Evolutionary conservation across 768 basidiomycete genomes (phyloP), one percentile per base, ranked within the genome.

Genomic region (Pleurotus tuoliensis): DNA sequence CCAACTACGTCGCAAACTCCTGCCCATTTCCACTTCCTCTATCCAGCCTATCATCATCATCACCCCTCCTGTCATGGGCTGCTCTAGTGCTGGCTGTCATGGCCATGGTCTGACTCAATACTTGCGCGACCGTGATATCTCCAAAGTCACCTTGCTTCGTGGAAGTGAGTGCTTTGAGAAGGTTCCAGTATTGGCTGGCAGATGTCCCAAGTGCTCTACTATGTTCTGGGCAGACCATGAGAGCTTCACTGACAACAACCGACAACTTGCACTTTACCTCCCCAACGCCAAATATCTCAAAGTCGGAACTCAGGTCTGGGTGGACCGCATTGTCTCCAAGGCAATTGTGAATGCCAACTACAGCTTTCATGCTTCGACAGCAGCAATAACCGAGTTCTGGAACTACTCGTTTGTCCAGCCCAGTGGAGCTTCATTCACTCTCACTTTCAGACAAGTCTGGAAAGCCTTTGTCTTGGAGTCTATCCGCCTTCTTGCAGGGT

Each of bases 171-270:
- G 24, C 24, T 24, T 24, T 24, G 24, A 24, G 24, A 24, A 24
- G 24, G 24, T 24, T 24, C 5, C 24, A 5, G 24, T 24, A 24
- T 24, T 24, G 24, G 24, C 24, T 24, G 24, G 24, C 5, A 24
- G 24, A 24, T 24, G 24, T 24, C 24, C 24, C 24, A 24, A 24
- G 24, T 24, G 24, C 24, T 24, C 24, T 4, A 24, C 24, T 24
- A 24, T 57, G 27, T 63, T 61, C 46, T 56, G 55, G 57, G 60
- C 62, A 41, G 60, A 65, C 56, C 62, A 65, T 60, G 62, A 65
- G 44, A n/a, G 39, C 16, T 22, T 56, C 16, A 38, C 16, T 39
- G 30, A 41, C 24, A n/a, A 39, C 24, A 22, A 22, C 0, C 18
- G 12, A 22, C 9, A 13, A 51, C 34, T 18, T 2, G 39, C 43